phyloP scores from a whole-genome alignment of 2,329 filamentous ascomycete genomes.

The Hypocrella siamensis region DNA sequence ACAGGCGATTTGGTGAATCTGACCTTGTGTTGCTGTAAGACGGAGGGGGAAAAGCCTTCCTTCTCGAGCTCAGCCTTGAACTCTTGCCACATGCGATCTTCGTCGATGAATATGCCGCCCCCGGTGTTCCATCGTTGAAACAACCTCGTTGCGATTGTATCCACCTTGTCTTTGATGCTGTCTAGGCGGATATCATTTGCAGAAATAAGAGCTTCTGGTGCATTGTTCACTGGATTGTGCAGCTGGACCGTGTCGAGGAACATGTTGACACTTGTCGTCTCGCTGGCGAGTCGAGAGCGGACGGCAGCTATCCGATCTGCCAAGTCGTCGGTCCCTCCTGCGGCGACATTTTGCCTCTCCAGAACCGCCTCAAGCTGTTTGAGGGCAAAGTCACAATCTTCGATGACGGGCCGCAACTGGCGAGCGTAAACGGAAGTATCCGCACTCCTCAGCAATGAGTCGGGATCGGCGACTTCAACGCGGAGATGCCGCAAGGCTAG shows the following conservation, averaged over 20 bases:
- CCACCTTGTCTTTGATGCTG: conserved; percentile 43
- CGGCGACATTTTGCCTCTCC: conserved; percentile 24
- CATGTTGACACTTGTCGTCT: conserved; percentile 35
- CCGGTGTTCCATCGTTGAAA: conserved; percentile 24
- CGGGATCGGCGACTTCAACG: conserved; percentile 38
- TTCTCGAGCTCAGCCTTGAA: conserved; percentile 42
- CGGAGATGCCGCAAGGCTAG: conserved; percentile 41
- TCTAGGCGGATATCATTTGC: conserved; percentile 29
- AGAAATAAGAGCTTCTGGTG: conserved; percentile 15
- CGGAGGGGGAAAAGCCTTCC: conserved; percentile 40
- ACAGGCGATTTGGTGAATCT: conserved; percentile 6
- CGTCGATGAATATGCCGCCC: conserved; percentile 22
- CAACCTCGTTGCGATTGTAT: conserved; percentile 36
- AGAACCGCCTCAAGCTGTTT: conserved; percentile 38
- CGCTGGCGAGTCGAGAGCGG: conserved; percentile 29
- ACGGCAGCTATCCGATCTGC: conserved; percentile 25
- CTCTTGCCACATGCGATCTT: conserved; percentile 39
- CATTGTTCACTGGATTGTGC: conserved; percentile 25
- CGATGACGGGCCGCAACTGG: conserved; percentile 34
- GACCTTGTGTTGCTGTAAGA: conserved; percentile 42
- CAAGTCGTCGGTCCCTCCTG: conserved; percentile 14
- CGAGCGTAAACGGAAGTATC: conserved; percentile 27
- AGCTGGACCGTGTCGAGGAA: conserved; percentile 44
- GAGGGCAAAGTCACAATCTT: conserved; percentile 39
- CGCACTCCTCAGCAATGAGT: conserved; percentile 35